Evolutionary conservation across 805 yeast genomes (phyloP), one percentile per base, ranked within the genome.

Genomic region (Spencermartinsiella europaea): DNA sequence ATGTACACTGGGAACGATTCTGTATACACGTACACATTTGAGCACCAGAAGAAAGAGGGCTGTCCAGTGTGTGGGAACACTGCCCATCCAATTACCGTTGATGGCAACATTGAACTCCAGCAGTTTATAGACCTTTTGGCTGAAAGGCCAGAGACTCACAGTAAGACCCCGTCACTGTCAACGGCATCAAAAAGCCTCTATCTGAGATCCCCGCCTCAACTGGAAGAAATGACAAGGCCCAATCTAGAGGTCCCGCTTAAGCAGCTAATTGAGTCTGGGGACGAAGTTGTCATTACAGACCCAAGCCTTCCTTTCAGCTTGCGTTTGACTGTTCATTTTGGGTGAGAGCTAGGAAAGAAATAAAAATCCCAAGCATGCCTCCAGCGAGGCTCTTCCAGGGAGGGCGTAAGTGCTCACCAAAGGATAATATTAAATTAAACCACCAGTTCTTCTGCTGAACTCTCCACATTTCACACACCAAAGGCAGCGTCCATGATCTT

Each of bases 1-100:
- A 85, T 83, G 79, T 86, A 86, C 59, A 79, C 89, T 21, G 98
- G 98, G 0, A 82, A 83, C 45, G 80, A 79, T 44, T 85, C 91
- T 1, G 79, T 83, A 3, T 86, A 83, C 64, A 80, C 86, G 1
- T 85, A 83, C 52, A 77, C 85, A 17, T 88, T 84, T 61, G 69
- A 76, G 19, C 82, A 83, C 55, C 75, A 80, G 37, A 74, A 75
- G 51, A 71, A 77, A 42, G 69, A 70, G 0, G 76, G 76, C 48
- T 91, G 98, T 61, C 74, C 83, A 0, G 91, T 88, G 0, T 91
- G 98, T 65, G 90, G 93, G 1, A 55, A 53, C 16, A 50, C 56
- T 10, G 58, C 59, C 4, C 46, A 42, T 5, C 52, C 54, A 3
- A 35, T 64, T 7, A 36, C 34, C 1, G 51, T 58, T 2, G 36